Evolutionary conservation across 148 eudicot genomes (phyloP), one percentile per base, ranked within the genome.

Genomic region (Spergularia bocconei): DNA sequence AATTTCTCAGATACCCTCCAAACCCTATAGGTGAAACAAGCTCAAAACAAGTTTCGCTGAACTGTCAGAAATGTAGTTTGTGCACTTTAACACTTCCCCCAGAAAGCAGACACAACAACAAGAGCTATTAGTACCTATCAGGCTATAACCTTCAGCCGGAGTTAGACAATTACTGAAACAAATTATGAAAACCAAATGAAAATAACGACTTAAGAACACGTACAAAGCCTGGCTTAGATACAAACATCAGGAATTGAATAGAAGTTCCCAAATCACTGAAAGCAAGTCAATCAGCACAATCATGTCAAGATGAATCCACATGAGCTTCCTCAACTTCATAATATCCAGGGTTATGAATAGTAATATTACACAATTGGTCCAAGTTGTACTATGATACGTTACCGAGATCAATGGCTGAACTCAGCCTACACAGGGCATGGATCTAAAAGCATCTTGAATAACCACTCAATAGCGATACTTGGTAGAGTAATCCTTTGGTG

Each of bases 401-500:
- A 41, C 47, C 33, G 25, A 63, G 14, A 54, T 77, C 50, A 51
- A 52, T n/a, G 52, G 70, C 57, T 54, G 55, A 13, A 14, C 54
- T 58, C 58, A 14, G 50, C 76, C 68, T 10, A 47, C 16, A 47
- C 12, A 39, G 19, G 13, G 25, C 50, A 61, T 50, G 36, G 13
- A 33, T 62, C 12, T 61, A 53, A 19, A 57, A 62, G 58, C 57
- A 53, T 62, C 21, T 29, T 10, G 53, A 19, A 55, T 5, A 47
- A 44, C n/a, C 23, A 51, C 73, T 77, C 44, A 81, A 29, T 73
- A 82, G 66, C 83, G 78, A 38, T 85, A 85, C 77, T 83, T 85
- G 44, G 84, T 80, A 54, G 88, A 80, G 73, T 80, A 82, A 53
- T 85, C 88, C 71, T 83, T 82, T 1, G 84, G 86, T 8, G 88